Evolutionary conservation across 1,284 basidiomycete genomes (phyloP), one percentile per base, ranked within the genome.

Genomic region (Ustilago vetiveriae): DNA sequence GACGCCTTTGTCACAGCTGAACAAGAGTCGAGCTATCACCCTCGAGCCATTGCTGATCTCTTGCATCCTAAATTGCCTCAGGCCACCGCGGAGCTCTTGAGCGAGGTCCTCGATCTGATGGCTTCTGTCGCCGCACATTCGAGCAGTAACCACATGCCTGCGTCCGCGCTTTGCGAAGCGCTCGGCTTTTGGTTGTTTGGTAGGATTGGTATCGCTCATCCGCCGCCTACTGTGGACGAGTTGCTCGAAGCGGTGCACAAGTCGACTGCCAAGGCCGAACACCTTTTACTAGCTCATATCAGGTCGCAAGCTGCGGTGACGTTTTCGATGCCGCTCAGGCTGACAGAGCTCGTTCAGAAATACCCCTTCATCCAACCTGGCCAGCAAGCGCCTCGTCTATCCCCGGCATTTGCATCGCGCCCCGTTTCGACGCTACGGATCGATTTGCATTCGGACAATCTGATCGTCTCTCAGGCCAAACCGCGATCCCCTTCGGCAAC

Each of bases 151-250:
- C 72, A 72, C 39, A 78, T 78, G 76, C 65, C 76, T 1, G 67
- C 74, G 4, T 54, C 62, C 0, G 21, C 56, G 5, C 38, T 78
- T 22, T 70, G 66, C 48, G 58, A 51, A 17, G 40, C 64, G 16
- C 37, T 76, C 6, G 74, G 74, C 1, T 76, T 64, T 44, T 78
- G 76, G 76, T 27, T 78, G 21, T 60, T 76, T 26, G 76, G 75
- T 2, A 21, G 70, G 2, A 66, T 73, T 17, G 74, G 65, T 1
- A 55, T 58, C 1, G 72, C 72, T 13, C 67, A 69, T 46, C 66
- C 69, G 0, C 72, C 67, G 8, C 62, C 66, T n/a, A 71, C 56
- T 10, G 40, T 74, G 2, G 56, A 67, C 11, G 59, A 67, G 33
- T 26, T 72, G 4, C 2, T 39, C 1, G 30, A 29, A 0, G 51